A percentile compares a stretch with the other conserved stretches of the same genome.
Evolutionary conservation across 495 filamentous ascomycete genomes (phyloP).

Genomic region (Massariosphaeria phaeospora): DNA sequence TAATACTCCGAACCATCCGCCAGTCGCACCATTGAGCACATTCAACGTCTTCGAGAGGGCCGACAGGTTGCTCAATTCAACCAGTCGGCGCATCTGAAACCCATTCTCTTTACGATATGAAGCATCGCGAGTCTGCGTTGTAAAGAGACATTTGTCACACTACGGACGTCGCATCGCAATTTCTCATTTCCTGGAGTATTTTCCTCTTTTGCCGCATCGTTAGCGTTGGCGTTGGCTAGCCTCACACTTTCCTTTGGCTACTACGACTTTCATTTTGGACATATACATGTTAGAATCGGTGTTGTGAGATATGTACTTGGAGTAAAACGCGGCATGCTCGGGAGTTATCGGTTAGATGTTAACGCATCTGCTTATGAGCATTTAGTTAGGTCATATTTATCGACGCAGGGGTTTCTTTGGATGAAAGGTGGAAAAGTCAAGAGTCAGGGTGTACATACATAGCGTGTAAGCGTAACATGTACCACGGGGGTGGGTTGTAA

Average conservation of each 20-base stretch:
- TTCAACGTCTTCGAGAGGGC: conserved; percentile 42
- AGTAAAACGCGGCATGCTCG: too few species aligned
- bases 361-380: too few species aligned
- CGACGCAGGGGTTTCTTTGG: too few species aligned
- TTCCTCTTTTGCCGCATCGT: not conserved
- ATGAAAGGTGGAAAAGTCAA: too few species aligned
- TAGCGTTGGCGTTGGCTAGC: conserved; percentile 16
- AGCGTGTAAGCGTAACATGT: too few species aligned
- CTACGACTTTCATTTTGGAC: not conserved
- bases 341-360: too few species aligned
- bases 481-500: too few species aligned
- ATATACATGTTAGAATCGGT: too few species aligned
- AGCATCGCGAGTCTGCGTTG: not conserved
- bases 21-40: not conserved
- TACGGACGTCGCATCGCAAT: not conserved
- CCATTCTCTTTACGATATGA: not conserved
- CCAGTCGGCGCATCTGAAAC: conserved; percentile 14
- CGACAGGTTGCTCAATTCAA: conserved; percentile 18
- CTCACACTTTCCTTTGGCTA: not conserved
- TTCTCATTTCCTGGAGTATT: not conserved
- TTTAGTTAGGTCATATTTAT: too few species aligned
- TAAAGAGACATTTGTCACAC: not conserved
- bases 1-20: conserved; percentile 53
- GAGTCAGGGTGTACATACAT: too few species aligned
- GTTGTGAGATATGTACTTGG: too few species aligned